Base-by-base conservation (phyloP, 192 early-diverging fungal genomes). In the Linnemannia exigua region DNA sequence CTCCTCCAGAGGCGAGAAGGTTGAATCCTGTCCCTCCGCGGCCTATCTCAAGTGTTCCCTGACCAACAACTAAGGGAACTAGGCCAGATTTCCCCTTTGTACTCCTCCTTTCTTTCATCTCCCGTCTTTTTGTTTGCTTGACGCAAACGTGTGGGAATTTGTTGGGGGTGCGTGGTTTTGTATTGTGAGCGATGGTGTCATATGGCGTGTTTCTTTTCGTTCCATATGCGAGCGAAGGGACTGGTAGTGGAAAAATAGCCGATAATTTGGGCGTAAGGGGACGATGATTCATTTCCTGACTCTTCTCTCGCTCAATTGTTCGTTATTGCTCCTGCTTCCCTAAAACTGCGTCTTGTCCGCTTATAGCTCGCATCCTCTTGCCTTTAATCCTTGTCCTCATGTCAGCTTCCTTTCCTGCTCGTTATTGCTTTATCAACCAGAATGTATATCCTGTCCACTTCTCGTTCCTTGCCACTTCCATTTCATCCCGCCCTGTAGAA, bases 1-100 rank as follows among this genome's bases (percentile, higher is more conserved):
- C 77, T 93, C 93, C 22, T 82, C 89, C 44, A 50, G 79, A 51
- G 94, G 94, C n/a, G 38, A 84, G 38, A 78, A 79, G 75, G 69
- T 81, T 38, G 74, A 79, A 25, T 77, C 89, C 79, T 90, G 77
- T 80, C 79, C 83, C 16, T 81, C 87, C 36, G 88, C 73, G 41
- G 72, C 76, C 20, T 86, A 86, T 71, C 61, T 86, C 19, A 86
- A 86, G 46, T 86, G 84, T 66, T 80, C 78, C 51, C 75, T 86
- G 74, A 86, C 84, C 41, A 85, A 79, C 54, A 83, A 85, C 71
- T 85, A 85, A 67, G 63, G 61, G 31, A 3, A 44, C 41, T 44
- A 9, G 0, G 0, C 51, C 51, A 28, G 15, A 37, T 22, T 35
- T 41, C 54, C 25, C 37, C 31, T 19, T 70, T 28, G 50, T 46